A percentile compares a stretch with the other conserved stretches of the same genome.
These are phyloP conservation scores for Aspergillus hiratsukae DNA, from an alignment of 2,329 filamentous ascomycete genomes.

Conservation along the genomic window DNA sequence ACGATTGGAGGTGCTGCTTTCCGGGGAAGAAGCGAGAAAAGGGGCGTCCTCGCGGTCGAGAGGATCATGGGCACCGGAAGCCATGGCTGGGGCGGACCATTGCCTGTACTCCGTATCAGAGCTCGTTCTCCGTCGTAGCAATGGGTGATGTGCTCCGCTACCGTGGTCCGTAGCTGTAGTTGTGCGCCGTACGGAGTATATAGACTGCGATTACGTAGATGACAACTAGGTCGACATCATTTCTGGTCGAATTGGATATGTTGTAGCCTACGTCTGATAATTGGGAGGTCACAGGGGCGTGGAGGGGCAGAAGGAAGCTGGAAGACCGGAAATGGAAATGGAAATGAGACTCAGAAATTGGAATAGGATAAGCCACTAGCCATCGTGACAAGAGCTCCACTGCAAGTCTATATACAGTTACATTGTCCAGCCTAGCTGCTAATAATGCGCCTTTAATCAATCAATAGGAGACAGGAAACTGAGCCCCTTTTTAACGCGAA, in stretches of 20 bases:
- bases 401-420: not conserved
- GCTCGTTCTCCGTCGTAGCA: not conserved
- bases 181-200: not conserved
- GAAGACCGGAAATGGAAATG: not conserved
- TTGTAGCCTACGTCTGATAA: not conserved
- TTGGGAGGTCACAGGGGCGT: not conserved
- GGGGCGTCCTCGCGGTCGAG: conserved; percentile 29
- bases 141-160: not conserved
- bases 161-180: not conserved
- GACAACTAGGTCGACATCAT: not conserved
- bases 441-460: not conserved
- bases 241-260: not conserved
- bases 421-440: not conserved
- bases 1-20: conserved; percentile 1
- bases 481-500: not conserved
- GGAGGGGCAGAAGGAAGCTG: not conserved
- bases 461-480: not conserved
- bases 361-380: not conserved
- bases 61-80: conserved; percentile 19
- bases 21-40: conserved; percentile 20
- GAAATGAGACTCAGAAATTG: not conserved
- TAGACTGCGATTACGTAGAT: not conserved
- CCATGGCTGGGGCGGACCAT: conserved; percentile 14
- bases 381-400: not conserved
- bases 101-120: not conserved